These are phyloP conservation scores for Yamadazyma scolyti DNA, from an alignment of 805 yeast species.

Conservation along the genomic window DNA sequence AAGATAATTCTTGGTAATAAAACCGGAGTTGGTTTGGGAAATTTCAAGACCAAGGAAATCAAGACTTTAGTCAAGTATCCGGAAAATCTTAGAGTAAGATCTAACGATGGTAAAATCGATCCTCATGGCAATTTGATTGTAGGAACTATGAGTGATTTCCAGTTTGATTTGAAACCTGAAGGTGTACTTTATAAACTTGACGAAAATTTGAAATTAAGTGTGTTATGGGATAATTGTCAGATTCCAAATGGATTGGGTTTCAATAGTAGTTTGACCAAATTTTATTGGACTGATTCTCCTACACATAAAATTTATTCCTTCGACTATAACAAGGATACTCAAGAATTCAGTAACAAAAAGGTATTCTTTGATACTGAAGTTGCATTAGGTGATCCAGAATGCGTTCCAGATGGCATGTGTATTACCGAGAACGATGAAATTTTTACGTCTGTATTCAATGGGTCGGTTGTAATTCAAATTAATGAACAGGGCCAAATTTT, in stretches of 20 bases:
- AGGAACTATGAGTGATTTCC: conserved; percentile 72
- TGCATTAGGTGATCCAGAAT: conserved; percentile 4
- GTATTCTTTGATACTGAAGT: conserved; percentile 31
- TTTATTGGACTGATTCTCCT: conserved; percentile 41
- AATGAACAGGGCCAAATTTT: conserved; percentile 47
- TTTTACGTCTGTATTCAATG: conserved; percentile 66
- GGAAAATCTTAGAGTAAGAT: conserved; percentile 30
- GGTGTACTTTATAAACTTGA: conserved; percentile 47
- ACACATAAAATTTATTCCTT: conserved; percentile 32
- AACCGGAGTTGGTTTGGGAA: conserved; percentile 58
- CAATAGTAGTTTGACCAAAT: conserved; percentile 20
- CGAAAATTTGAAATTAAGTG: conserved; percentile 25
- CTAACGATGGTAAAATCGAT: conserved; percentile 83
- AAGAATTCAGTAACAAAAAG: conserved; percentile 24
- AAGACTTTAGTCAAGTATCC: conserved; percentile 42
- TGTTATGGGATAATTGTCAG: conserved; percentile 31
- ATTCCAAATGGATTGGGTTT: conserved; percentile 68
- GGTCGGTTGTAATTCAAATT: conserved; percentile 53
- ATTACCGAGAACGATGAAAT: conserved; percentile 53
- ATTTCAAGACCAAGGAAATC: conserved; percentile 32
- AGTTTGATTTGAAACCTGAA: conserved; percentile 23
- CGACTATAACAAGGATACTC: conserved; percentile 31
- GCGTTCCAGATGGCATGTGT: conserved; percentile 79
- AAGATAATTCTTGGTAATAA: conserved; percentile 58
- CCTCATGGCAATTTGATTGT: conserved; percentile 74